These are phyloP conservation scores for Durotheca rogersii DNA, from an alignment of 495 filamentous ascomycete genomes.

Conservation along the genomic window DNA sequence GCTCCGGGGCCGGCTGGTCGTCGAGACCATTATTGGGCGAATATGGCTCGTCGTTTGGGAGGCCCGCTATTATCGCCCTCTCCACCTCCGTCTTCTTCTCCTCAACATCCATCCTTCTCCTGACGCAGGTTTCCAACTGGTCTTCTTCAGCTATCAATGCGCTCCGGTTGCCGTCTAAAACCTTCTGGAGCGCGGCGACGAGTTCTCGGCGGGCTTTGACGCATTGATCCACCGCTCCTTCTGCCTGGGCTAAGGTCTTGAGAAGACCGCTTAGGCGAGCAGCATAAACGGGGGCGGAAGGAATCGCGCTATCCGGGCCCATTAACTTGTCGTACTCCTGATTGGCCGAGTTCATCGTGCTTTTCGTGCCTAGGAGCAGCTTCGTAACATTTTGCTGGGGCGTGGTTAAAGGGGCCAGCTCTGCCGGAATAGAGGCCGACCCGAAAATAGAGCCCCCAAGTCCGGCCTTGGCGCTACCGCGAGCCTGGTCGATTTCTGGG, in stretches of 20 bases:
- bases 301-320: conserved; percentile 62
- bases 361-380: conserved; percentile 60
- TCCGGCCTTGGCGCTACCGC: conserved; percentile 61
- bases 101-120: conserved; percentile 67
- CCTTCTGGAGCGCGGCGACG: conserved; percentile 76
- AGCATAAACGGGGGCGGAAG: conserved; percentile 84
- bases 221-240: conserved; percentile 83
- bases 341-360: conserved; percentile 65
- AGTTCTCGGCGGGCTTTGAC: conserved; percentile 82
- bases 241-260: conserved; percentile 85
- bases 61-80: conserved; percentile 78
- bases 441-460: conserved; percentile 73
- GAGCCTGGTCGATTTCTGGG: conserved; percentile 76
- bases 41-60: conserved; percentile 48
- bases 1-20: conserved; percentile 47
- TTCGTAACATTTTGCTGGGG: conserved; percentile 73
- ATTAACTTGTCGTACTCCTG: conserved; percentile 79
- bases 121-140: conserved; percentile 57
- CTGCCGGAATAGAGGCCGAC: conserved; percentile 65
- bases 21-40: conserved; percentile 34
- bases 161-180: conserved; percentile 72
- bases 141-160: conserved; percentile 68
- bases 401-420: conserved; percentile 71
- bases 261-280: conserved; percentile 84
- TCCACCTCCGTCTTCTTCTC: conserved; percentile 82